Evolutionary conservation across 495 filamentous ascomycete genomes (phyloP), one percentile per base, ranked within the genome.

Genomic region (Aspergillus affinis): DNA sequence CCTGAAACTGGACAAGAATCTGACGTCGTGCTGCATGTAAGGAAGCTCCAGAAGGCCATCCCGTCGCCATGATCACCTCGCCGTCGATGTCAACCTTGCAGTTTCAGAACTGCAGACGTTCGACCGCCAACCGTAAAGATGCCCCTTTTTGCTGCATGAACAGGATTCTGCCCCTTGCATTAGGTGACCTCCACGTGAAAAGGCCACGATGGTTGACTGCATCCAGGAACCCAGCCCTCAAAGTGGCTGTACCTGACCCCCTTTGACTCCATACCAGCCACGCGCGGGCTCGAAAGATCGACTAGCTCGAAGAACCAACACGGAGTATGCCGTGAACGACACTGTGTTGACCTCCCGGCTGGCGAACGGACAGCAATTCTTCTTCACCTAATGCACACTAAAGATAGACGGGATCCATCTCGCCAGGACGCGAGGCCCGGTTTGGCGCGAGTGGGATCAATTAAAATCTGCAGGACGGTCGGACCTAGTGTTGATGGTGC

Each of bases 301-400:
- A 41, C 36, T 17, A 41, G 36, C 36, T 41, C 36, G 36, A 41
- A 10, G 8, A 41, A 41, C 36, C 36, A 41, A 41, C 36, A 41
- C 36, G 36, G 36, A 41, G 36, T 41, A 41, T 41, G 36, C 36
- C 36, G 36, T 41, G 36, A 21, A 20, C 9, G 47, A 49, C 47
- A 49, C n/a, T 21, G 47, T 41, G n/a, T 21, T 8, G 3, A 20
- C 21, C 47, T 21, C 21, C 47, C 21, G 18, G 12, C 21, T 17
- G 47, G 47, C 47, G 47, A 49, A 26, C 47, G 47, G 47, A 49
- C 36, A 41, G 6, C 21, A 49, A 9, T 12, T 26, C 21, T 19
- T 49, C 47, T 20, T 49, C 19, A 13, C n/a, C 47, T 49, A 49
- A 49, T 49, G 47, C 47, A 49, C 47, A 49, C 47, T 49, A 49